Conservation (phyloP, 768 basidiomycete genomes). For the Tulasnella sp. region DNA sequence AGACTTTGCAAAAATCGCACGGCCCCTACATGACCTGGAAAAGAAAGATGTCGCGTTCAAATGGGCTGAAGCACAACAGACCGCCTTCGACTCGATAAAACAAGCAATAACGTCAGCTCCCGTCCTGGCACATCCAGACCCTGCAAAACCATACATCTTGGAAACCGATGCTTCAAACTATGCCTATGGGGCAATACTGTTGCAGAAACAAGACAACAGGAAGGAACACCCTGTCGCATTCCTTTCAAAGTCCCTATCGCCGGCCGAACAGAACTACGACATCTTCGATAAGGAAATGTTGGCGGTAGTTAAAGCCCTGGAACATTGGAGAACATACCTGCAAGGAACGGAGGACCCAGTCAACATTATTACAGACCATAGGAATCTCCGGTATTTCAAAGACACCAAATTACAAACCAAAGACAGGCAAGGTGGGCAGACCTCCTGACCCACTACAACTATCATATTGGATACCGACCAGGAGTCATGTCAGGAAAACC, state of each 20-base stretch:
- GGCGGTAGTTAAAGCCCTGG: slow-evolving; percentile 32
- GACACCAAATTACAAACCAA: slow-evolving; percentile 30
- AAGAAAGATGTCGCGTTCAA: neutral
- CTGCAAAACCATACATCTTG: neutral
- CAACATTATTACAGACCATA: slow-evolving; percentile 26
- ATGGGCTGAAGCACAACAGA: neutral
- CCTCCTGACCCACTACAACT: slow-evolving; percentile 34
- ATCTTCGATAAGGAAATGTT: slow-evolving; percentile 31
- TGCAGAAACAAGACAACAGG: neutral
- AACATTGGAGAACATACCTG: slow-evolving; percentile 25
- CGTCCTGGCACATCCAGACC: neutral
- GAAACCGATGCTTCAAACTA: slow-evolving; percentile 11
- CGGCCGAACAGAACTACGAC: slow-evolving; percentile 23
- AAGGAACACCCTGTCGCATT: slow-evolving; percentile 16
- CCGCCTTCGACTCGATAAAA: neutral
- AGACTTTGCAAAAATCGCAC: neutral
- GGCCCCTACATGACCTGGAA: neutral
- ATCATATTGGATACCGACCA: slow-evolving; percentile 30
- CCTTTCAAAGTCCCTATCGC: neutral
- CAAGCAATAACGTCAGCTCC: neutral
- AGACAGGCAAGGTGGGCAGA: slow-evolving; percentile 40
- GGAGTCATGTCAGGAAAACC: neutral
- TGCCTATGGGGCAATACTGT: neutral
- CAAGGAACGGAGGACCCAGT: slow-evolving; percentile 22
- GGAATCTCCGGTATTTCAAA: neutral